These are phyloP conservation scores for Alternaria burnsii DNA, from an alignment of 2,329 filamentous ascomycete species.

Conservation along the genomic window DNA sequence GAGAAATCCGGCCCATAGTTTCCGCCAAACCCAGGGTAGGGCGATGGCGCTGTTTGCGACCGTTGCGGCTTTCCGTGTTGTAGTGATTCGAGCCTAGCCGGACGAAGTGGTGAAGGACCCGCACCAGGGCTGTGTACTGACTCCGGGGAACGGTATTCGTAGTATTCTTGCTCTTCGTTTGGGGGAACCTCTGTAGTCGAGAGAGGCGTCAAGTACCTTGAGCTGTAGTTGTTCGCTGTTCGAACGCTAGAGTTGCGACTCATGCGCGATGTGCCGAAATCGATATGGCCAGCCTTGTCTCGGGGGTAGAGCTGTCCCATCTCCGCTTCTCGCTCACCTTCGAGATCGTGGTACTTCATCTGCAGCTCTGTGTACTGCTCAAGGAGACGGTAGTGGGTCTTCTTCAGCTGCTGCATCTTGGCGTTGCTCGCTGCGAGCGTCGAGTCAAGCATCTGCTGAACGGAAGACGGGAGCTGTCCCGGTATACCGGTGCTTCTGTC, in stretches of 20 bases:
- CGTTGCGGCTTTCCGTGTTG: conserved; percentile 29
- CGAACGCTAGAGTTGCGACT: conserved; percentile 41
- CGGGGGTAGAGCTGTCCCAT: conserved; percentile 33
- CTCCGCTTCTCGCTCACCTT: conserved; percentile 44
- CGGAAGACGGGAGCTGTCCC: conserved; percentile 49
- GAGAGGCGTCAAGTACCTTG: conserved; percentile 36
- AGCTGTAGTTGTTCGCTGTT: conserved; percentile 29
- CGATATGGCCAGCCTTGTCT: conserved; percentile 27
- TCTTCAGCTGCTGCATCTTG: conserved; percentile 60
- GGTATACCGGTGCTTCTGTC: conserved; percentile 36
- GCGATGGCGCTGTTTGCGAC: conserved; percentile 30
- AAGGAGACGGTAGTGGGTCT: conserved; percentile 61
- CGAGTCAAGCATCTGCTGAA: conserved; percentile 59
- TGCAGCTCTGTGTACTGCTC: conserved; percentile 62
- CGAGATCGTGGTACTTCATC: conserved; percentile 54
- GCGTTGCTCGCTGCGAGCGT: conserved; percentile 58
- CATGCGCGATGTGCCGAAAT: conserved; percentile 28
- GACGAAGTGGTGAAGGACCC: conserved; percentile 30
- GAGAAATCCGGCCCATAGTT: conserved; percentile 38
- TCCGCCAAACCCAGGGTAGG: conserved; percentile 37
- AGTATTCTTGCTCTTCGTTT: conserved; percentile 41
- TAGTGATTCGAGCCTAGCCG: conserved; percentile 42
- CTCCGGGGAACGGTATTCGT: conserved; percentile 43
- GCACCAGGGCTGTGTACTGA: conserved; percentile 33
- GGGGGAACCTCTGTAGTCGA: conserved; percentile 29